These are phyloP conservation scores for Chaetomiaceae sp. DNA, from an alignment of 2,329 filamentous ascomycete species.

Conservation along the genomic window DNA sequence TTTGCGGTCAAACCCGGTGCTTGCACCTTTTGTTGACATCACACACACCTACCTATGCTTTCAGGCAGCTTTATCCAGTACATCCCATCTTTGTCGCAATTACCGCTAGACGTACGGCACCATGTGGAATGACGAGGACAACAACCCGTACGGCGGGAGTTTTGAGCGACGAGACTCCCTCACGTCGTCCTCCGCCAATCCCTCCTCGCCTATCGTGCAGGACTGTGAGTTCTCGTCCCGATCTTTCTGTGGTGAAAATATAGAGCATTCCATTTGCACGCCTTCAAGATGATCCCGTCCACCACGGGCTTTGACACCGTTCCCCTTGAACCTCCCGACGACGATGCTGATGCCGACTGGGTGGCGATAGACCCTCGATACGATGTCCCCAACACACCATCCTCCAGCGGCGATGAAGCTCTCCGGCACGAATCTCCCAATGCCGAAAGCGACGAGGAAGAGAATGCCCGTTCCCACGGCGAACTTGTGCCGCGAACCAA, in stretches of 20 bases:
- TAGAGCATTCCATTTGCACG: background rate
- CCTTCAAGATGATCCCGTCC: no score
- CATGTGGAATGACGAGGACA: slow-evolving; percentile 99
- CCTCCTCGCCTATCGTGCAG: slow-evolving; percentile 55
- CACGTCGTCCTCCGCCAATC: slow-evolving; percentile 62
- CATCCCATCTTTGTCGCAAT: slow-evolving; percentile 2
- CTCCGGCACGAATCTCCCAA: slow-evolving; percentile 40
- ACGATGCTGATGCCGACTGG: slow-evolving; percentile 46
- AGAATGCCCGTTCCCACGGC: slow-evolving; percentile 36
- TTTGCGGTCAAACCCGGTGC: background rate
- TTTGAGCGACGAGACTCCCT: slow-evolving; percentile 84
- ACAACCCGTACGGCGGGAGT: slow-evolving; percentile 89
- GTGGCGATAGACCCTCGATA: slow-evolving; percentile 50
- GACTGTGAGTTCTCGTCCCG: slow-evolving; percentile 48
- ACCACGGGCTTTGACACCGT: slow-evolving; percentile 31
- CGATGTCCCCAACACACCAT: slow-evolving; percentile 66
- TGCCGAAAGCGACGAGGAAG: slow-evolving; percentile 48
- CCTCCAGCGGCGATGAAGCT: slow-evolving; percentile 64
- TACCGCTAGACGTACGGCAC: background rate
- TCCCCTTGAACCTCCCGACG: slow-evolving; percentile 28
- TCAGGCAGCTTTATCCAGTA: background rate
- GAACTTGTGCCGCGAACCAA: slow-evolving; percentile 57
- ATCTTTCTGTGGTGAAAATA: background rate
- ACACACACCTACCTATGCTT: slow-evolving; percentile 1
- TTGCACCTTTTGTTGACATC: slow-evolving; percentile 1